Evolutionary conservation across 2,329 filamentous ascomycete genomes (phyloP), one percentile per base, ranked within the genome.

Genomic region (Fusarium sp.): DNA sequence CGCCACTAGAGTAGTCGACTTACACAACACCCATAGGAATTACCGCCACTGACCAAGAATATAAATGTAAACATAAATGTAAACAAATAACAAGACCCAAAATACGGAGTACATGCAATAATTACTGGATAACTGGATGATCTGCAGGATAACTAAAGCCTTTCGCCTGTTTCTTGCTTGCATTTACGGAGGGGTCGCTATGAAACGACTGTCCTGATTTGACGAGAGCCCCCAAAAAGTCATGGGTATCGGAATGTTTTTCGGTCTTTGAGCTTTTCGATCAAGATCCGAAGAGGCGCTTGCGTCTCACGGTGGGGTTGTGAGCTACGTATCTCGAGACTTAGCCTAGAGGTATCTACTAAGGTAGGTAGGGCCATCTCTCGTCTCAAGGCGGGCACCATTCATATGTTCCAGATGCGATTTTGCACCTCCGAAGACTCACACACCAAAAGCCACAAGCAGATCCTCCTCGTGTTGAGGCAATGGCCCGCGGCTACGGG

Each of bases 231-330:
- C 58, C 27, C 27, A 30, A 43, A 58, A 40, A 57, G 60, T 48
- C 69, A 68, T 68, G 63, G 69, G 69, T 71, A 56, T 71, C 59
- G 67, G 54, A 66, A 68, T 71, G 56, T 68, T 63, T 65, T 70
- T 68, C 22, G 49, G 56, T 67, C 55, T 46, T 62, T 59, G 54
- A 71, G 49, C 56, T 44, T 59, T 65, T 71, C 61, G 61, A 74
- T 73, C 68, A 71, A 74, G 69, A 73, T 73, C 62, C 63, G 58
- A 71, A 65, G 48, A 72, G 65, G 56, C 70, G 67, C 70, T 74
- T 73, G 72, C 67, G 70, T 70, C 72, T 66, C 54, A 40, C 41
- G 41, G 72, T 67, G 72, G 72, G 62, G 56, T 51, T 37, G 32
- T 46, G 58, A 60, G 39, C 15, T 46, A 23, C 23, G 23, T 23